Conservation (phyloP, 2,329 filamentous ascomycete genomes). For the Calonectria pteridis region DNA sequence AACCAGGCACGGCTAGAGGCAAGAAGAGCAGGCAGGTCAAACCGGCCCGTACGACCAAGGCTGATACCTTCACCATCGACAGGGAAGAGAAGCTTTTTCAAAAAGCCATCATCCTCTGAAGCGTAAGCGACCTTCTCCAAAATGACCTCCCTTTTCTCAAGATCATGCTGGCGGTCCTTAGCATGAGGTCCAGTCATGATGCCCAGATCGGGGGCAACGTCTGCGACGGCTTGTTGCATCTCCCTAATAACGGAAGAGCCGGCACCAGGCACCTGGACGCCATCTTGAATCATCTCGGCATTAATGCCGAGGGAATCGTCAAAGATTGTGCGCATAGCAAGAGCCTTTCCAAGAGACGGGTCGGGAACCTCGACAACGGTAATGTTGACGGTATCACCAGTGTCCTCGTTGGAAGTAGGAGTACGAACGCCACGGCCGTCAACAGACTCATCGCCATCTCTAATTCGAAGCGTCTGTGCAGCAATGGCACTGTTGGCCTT, state of each 20-base stretch:
- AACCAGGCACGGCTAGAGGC: slow-evolving; percentile 94
- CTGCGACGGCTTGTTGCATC: slow-evolving; percentile 84
- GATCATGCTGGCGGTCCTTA: slow-evolving; percentile 80
- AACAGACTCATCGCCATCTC: slow-evolving; percentile 75
- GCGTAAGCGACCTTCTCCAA: slow-evolving; percentile 90
- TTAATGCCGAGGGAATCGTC: slow-evolving; percentile 96
- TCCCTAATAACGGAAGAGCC: slow-evolving; percentile 89
- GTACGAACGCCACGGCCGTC: slow-evolving; percentile 73
- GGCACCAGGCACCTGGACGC: slow-evolving; percentile 78
- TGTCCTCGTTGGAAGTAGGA: slow-evolving; percentile 77
- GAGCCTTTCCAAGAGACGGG: slow-evolving; percentile 83
- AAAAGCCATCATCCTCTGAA: slow-evolving; percentile 83
- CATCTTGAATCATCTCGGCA: slow-evolving; percentile 96
- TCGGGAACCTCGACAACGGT: slow-evolving; percentile 89
- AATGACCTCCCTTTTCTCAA: slow-evolving; percentile 85
- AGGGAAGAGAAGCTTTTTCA: slow-evolving; percentile 86
- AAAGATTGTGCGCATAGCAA: slow-evolving; percentile 91
- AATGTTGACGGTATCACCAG: slow-evolving; percentile 86
- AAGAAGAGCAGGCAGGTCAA: slow-evolving; percentile 81
- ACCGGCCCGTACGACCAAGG: slow-evolving; percentile 80
- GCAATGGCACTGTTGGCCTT: slow-evolving; percentile 91
- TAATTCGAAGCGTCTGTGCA: slow-evolving; percentile 76
- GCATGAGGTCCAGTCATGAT: slow-evolving; percentile 76
- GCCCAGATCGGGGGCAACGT: slow-evolving; percentile 83
- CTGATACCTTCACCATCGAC: slow-evolving; percentile 82